These are phyloP conservation scores for Martensiomyces pterosporus DNA, from an alignment of 192 early-diverging fungal genomes.

Conservation along the genomic window DNA sequence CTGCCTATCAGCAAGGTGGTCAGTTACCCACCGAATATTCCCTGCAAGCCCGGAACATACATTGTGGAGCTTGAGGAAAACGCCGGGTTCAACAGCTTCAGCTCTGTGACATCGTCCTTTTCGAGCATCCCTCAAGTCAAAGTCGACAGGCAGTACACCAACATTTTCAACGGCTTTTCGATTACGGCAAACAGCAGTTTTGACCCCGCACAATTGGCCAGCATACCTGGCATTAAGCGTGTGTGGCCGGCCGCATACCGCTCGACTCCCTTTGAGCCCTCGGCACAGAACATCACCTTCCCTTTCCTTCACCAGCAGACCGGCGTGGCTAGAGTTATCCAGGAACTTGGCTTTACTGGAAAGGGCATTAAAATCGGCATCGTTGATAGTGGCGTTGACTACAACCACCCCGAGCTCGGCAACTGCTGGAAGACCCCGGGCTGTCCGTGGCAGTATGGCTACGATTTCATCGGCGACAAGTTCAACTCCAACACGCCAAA, in stretches of 20 bases:
- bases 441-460: conserved; percentile 56
- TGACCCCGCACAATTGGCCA: conserved; percentile 9
- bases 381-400: conserved; percentile 68
- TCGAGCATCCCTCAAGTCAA: conserved; percentile 6
- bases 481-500: neutral
- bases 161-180: conserved; percentile 19
- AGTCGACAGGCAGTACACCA: conserved; percentile 14
- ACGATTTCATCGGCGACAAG: conserved; percentile 62
- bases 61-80: neutral
- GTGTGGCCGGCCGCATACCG: conserved; percentile 25
- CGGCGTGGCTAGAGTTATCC: conserved; percentile 49
- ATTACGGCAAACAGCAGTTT: conserved; percentile 4
- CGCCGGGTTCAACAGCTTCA: neutral
- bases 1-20: too few relatives aligned
- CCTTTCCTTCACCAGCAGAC: conserved; percentile 45
- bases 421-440: conserved; percentile 57
- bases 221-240: conserved; percentile 19
- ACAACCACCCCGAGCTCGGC: conserved; percentile 62
- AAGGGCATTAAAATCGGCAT: conserved; percentile 64
- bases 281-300: neutral
- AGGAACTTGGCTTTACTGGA: conserved; percentile 52
- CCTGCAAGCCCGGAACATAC: neutral
- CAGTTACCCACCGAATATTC: neutral
- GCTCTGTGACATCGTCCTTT: neutral
- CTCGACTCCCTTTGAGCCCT: neutral